These are phyloP conservation scores for Coprinopsis sp. DNA, from an alignment of 768 basidiomycete species.

Conservation along the genomic window DNA sequence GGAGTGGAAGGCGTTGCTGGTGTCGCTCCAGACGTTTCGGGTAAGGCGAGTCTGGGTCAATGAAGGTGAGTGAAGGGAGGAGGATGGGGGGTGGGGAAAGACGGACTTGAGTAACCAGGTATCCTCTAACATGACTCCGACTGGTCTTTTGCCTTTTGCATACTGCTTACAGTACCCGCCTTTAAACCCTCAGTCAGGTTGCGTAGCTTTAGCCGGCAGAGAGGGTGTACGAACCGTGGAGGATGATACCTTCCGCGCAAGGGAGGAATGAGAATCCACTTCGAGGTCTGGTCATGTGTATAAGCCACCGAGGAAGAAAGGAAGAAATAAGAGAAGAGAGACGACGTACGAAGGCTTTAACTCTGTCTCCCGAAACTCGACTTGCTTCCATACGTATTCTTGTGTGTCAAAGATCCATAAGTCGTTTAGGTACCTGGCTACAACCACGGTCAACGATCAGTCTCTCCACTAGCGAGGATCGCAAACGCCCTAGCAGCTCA, in stretches of 20 bases:
- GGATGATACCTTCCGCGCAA: slow-evolving; percentile 67
- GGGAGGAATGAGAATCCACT: slow-evolving; percentile 86
- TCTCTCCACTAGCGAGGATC: no score
- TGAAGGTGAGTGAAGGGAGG: neutral
- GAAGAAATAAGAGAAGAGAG: neutral
- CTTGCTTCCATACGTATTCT: slow-evolving; percentile 80
- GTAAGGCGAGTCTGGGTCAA: slow-evolving; percentile 18
- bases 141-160: slow-evolving; percentile 73
- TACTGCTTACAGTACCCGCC: slow-evolving; percentile 94
- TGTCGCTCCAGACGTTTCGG: slow-evolving; percentile 13
- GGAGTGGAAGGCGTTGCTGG: slow-evolving; percentile 16
- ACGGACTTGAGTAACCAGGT: slow-evolving; percentile 80
- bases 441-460: neutral
- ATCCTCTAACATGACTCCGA: slow-evolving; percentile 87
- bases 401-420: slow-evolving; percentile 84
- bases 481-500: no score
- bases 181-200: slow-evolving; percentile 21
- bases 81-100: neutral
- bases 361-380: slow-evolving; percentile 70
- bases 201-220: neutral
- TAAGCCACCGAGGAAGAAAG: neutral
- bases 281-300: slow-evolving; percentile 43
- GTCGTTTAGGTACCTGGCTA: slow-evolving; percentile 80
- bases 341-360: slow-evolving; percentile 62
- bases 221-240: slow-evolving; percentile 56